Percentiles rank a stretch among this genome's conserved stretches.
These are phyloP conservation scores for Monascus ruber DNA, from an alignment of 2,329 filamentous ascomycete genomes.

Conservation along the genomic window DNA sequence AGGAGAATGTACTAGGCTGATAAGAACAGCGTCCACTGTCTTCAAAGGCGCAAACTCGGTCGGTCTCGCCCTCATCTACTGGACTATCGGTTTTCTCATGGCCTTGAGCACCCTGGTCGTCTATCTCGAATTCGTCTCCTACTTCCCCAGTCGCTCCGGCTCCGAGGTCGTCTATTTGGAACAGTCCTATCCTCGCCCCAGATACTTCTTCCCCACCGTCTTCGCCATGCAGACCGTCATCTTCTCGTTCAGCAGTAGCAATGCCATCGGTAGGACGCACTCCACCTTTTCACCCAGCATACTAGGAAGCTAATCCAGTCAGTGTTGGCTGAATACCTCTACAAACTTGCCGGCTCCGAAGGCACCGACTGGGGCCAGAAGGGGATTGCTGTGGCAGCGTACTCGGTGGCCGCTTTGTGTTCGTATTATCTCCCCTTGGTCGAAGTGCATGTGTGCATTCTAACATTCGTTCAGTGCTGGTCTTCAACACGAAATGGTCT, in stretches of 20 bases:
- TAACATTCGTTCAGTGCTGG: constrained; percentile 23
- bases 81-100: constrained; percentile 52
- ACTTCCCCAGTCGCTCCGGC: constrained; percentile 56
- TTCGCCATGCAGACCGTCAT: constrained; percentile 55
- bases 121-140: constrained; percentile 54
- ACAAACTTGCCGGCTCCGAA: constrained; percentile 40
- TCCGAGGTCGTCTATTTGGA: constrained; percentile 58
- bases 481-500: constrained; percentile 48
- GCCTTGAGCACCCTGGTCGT: constrained; percentile 44
- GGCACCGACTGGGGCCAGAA: constrained; percentile 54
- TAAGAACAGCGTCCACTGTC: constrained; percentile 47
- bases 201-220: constrained; percentile 51
- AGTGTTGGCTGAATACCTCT: constrained; percentile 54
- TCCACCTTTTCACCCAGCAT: not conserved
- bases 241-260: constrained; percentile 55
- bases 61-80: constrained; percentile 52
- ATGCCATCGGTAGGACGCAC: constrained; percentile 40
- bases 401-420: constrained; percentile 49
- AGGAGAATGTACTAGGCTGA: too few species aligned
- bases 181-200: constrained; percentile 54
- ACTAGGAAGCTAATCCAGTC: too few species aligned
- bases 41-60: constrained; percentile 50
- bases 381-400: constrained; percentile 54
- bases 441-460: too few species aligned
- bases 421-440: too few species aligned